Evolutionary conservation across 164 flowering plant genomes (phyloP).

Genomic region (Annona cherimola): DNA sequence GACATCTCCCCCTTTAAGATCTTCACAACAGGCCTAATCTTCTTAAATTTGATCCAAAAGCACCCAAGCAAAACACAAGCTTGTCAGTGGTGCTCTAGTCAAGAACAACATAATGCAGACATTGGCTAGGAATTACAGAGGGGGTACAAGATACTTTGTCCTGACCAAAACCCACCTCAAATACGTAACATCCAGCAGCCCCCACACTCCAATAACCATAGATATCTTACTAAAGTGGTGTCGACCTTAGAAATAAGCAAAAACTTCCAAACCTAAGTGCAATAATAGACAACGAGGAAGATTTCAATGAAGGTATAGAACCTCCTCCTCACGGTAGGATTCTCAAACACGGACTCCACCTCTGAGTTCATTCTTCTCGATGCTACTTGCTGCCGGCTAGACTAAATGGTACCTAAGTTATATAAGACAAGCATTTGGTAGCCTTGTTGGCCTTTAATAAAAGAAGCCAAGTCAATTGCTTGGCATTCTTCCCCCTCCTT

Average conservation of each 20-base stretch:
- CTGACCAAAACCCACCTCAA: slow-evolving; percentile 74
- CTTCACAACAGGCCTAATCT: slow-evolving; percentile 63
- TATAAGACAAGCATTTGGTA: slow-evolving; percentile 82
- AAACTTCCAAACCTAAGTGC: slow-evolving; percentile 64
- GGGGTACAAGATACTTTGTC: slow-evolving; percentile 85
- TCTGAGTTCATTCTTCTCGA: slow-evolving; percentile 71
- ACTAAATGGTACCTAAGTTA: slow-evolving; percentile 49
- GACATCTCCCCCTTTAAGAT: slow-evolving; percentile 70
- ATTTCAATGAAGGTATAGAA: slow-evolving; percentile 58
- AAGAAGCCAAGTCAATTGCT: slow-evolving; percentile 95
- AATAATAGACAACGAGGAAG: slow-evolving; percentile 49
- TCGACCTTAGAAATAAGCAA: slow-evolving; percentile 78
- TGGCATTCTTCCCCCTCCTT: slow-evolving; percentile 74
- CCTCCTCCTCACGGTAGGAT: slow-evolving; percentile 33
- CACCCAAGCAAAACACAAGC: slow-evolving; percentile 80
- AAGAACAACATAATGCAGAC: slow-evolving; percentile 69
- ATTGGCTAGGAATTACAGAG: slow-evolving; percentile 75
- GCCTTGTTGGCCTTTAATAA: slow-evolving; percentile 89
- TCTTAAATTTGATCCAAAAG: slow-evolving; percentile 79
- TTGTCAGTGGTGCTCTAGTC: slow-evolving; percentile 66
- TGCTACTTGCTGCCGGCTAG: slow-evolving; percentile 65
- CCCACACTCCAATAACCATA: slow-evolving; percentile 34
- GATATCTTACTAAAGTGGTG: slow-evolving; percentile 41
- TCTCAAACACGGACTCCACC: slow-evolving; percentile 23
- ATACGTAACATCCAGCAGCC: slow-evolving; percentile 54